phyloP scores from a whole-genome alignment of 2,329 filamentous ascomycete genomes.

The Tolypocladium album region DNA sequence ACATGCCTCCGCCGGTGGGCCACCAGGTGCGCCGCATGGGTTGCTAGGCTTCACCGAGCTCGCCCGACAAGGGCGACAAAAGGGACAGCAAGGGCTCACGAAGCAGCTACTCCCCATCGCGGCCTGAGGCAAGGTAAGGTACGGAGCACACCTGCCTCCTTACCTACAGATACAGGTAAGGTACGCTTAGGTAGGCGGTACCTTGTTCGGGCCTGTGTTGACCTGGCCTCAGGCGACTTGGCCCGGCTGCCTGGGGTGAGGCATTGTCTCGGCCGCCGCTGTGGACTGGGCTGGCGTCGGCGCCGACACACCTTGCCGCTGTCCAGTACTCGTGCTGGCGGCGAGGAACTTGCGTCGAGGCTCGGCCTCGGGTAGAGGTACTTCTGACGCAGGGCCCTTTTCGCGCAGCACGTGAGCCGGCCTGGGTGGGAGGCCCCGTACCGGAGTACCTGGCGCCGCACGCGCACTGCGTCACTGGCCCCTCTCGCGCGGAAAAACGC shows the following conservation, averaged over 20 bases:
- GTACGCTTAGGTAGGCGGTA: too few relatives aligned
- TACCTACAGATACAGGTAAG: too few relatives aligned
- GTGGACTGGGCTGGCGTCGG: not conserved
- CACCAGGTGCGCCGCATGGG: not conserved
- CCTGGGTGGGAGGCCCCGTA: not conserved
- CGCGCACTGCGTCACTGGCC: not conserved
- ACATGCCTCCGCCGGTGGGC: not conserved
- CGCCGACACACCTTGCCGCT: not conserved
- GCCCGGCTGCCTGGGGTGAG: not conserved
- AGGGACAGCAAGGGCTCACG: too few relatives aligned
- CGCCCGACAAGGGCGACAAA: too few relatives aligned
- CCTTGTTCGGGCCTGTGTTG: too few relatives aligned
- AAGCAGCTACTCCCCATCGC: too few relatives aligned
- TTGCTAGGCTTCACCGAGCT: too few relatives aligned
- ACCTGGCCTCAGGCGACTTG: too few relatives aligned
- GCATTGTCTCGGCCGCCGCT: not conserved
- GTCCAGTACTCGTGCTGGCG: not conserved
- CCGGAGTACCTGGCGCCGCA: not conserved
- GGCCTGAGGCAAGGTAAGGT: too few relatives aligned
- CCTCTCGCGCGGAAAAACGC: not conserved
- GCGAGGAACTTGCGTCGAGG: not conserved
- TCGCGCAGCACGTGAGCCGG: not conserved
- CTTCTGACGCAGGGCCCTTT: not conserved
- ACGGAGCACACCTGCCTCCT: too few relatives aligned
- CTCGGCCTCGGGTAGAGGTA: not conserved